Evolutionary conservation across 805 yeast species (phyloP), one percentile per base, ranked within the genome.

Genomic region (Tetrapisispora pingtungensis): DNA sequence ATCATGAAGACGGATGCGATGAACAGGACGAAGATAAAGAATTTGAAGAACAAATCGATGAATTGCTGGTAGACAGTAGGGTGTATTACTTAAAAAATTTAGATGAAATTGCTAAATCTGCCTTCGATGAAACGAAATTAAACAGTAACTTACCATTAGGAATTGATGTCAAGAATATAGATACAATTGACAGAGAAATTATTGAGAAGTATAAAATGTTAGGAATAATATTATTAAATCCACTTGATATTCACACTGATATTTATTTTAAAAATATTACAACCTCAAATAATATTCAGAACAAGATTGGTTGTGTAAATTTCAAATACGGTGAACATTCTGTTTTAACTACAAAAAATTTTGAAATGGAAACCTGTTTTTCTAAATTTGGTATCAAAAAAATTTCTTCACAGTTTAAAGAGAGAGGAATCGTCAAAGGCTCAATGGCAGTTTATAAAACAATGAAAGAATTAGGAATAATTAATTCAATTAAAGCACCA

Each of bases 351-450:
- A 15, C 22, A 3, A 36, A 14, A 36, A 22, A 36, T 22, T 30
- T 42, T 22, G 36, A 35, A 24, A 30, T 42, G n/a, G 44, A 42
- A 36, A 42, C 44, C 15, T 42, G 44, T 36, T 22, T 42, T 6
- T 42, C 44, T 2, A 42, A 31, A 36, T 3, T 19, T 31, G 44
- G 44, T 7, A 22, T 28, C 12, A 28, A 31, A 22, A 17, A n/a
- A 13, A 12, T 42, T 7, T 12, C 38, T 4, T 12, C 38, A 20
- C 33, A 24, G 6, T 42, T 37, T 8, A 42, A 36, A 17, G 32
- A 35, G 17, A 42, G 44, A 36, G 32, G 36, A 2, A 18, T 42
- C 4, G 40, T 36, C 7, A 27, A 15, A 12, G 36, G 33, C 3
- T 14, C 33, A 10, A 17, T 22, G 2, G 32, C 31, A 2, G 31